Base-by-base conservation (phyloP, 768 basidiomycete genomes). In the Punctularia strigosozonata region DNA sequence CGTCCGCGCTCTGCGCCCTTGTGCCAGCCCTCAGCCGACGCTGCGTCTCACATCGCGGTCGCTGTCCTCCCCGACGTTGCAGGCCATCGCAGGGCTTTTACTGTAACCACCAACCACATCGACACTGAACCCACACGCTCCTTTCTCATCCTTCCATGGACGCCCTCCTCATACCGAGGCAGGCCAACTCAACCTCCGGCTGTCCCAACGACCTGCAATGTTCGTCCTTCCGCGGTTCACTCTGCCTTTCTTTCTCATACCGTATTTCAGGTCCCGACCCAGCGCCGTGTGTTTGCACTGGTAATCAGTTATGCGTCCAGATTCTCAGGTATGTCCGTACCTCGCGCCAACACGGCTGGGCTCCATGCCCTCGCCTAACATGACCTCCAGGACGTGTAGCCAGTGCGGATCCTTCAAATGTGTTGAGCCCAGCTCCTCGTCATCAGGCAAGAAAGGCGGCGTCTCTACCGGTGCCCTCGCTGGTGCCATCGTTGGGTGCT, bases 401-500 rank as follows among this genome's bases (percentile, higher is more conserved):
- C 57, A 59, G 1, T 87, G 84, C 49, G 54, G 64, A 10, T 57
- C 57, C 31, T 72, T 70, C 48, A 54, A 56, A 43, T 87, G 83
- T 48, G 65, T 74, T 20, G n/a, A n/a, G n/a, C n/a, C n/a, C n/a
- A n/a, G n/a, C 39, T 62, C 22, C 61, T 38, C 15, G 20, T 47
- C 15, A 44, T 37, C 23, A 36, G 42, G 20, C 41, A 38, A 12
- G 28, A 32, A 18, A 44, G 53, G 57, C 4, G 72, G 73, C 7
- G 59, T 75, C 37, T 77, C 78, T 52, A 68, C 73, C 38, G 83
- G 82, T 31, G 82, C 78, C 3, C 66, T 85, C 15, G 84, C 80
- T 15, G 85, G 82, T 34, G 82, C 75, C 30, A 68, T 88, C 41
- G 61, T 85, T 22, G 83, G 75, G 24, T 65, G 67, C 8, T 49